Conservation (phyloP, 225 moss, liverwort and hornwort species). For the Climacium dendroides region DNA sequence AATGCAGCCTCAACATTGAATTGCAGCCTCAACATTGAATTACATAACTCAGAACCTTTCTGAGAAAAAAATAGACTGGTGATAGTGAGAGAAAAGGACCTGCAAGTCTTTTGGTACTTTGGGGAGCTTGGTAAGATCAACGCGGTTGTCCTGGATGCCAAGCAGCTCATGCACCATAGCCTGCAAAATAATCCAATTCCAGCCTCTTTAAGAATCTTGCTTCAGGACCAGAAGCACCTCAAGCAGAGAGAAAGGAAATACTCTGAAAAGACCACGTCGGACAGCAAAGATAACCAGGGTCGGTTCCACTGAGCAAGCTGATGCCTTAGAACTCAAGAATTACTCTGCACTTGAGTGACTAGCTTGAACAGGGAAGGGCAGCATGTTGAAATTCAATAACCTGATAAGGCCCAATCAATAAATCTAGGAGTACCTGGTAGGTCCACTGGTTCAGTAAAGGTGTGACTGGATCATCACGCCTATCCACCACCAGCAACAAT, state of each 20-base stretch:
- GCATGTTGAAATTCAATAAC: background rate
- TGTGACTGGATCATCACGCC: conserved; percentile 97
- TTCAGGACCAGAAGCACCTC: background rate
- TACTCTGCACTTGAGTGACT: background rate
- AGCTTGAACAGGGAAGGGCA: background rate
- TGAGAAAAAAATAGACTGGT: background rate
- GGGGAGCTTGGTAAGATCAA: conserved; percentile 69
- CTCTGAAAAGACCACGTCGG: background rate
- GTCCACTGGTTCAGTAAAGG: conserved; percentile 97
- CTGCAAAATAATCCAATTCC: conserved; percentile 26
- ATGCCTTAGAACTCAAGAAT: background rate
- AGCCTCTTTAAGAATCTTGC: background rate
- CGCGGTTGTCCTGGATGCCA: conserved; percentile 87
- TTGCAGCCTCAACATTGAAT: background rate
- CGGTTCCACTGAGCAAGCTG: background rate
- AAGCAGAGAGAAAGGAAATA: background rate
- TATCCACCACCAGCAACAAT: conserved; percentile 80
- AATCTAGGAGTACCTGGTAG: conserved; percentile 63
- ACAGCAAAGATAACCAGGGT: background rate
- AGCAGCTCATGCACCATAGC: conserved; percentile 99
- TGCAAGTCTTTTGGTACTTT: conserved; percentile 97
- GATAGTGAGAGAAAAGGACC: conserved; percentile 19
- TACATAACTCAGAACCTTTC: background rate
- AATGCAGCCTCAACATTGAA: background rate
- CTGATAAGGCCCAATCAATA: background rate